Base-by-base conservation (phyloP, 2,329 filamentous ascomycete genomes). In the Diaporthe ampelina region DNA sequence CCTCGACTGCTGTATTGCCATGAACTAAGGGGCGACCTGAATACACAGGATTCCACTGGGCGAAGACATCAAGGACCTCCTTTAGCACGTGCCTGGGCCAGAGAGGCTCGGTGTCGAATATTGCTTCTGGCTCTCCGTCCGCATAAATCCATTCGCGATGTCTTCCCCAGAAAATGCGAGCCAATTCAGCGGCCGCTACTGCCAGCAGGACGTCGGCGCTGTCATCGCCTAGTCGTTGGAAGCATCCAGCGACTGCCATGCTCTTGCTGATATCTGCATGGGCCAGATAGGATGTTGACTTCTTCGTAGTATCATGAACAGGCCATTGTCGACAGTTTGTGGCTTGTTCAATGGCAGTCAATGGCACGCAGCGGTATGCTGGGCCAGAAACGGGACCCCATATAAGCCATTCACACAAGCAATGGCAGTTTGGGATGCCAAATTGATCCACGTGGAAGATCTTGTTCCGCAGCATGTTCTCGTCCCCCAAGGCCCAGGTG, bases 81-180 rank as follows among this genome's bases (percentile, higher is more conserved):
- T 61, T n/a, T 15, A 45, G 40, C 37, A 43, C 4, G 5, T 21
- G 17, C 10, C 2, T 17, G 3, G 58, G 40, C 37, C 37, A 63
- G 15, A 63, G 15, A 19, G 4, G 24, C 40, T n/a, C 40, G 4
- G 9, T 13, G n/a, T 13, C 10, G 24, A 5, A 6, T 5, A n/a
- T 24, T 50, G 48, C 4, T 13, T 50, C n/a, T 13, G 43, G 37
- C 11, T 29, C 40, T 10, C 24, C 11, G 9, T 29, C 4, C 9
- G 40, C 24, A 2, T 2, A 1, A 10, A 63, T 4, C 1, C 5
- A 3, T 8, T 4, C 1, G 11, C 11, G 11, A 4, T 17, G 0
- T 3, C 1, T 4, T 0, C 58, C 58, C 58, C 58, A 45, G 10
- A 45, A 7, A 24, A 24, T 24, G 15, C 15, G 8, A 24, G 4